phyloP scores from a whole-genome alignment of 768 basidiomycete species.

The Termitomyces bulborhizus region DNA sequence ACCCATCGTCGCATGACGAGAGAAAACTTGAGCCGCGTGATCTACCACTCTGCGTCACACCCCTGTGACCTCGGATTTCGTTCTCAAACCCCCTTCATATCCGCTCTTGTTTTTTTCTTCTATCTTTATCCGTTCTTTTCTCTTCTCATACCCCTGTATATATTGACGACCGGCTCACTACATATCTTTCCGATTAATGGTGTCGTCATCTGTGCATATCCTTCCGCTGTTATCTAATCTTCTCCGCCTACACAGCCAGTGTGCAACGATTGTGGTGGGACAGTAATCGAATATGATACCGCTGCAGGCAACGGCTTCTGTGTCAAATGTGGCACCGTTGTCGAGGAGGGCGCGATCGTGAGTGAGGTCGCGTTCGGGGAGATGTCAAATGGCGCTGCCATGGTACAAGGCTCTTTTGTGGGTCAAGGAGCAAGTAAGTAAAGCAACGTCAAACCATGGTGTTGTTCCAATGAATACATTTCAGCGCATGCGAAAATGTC shows the following conservation, averaged over 20 bases:
- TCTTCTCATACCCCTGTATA: constrained; percentile 10
- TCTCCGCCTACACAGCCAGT: constrained; percentile 30
- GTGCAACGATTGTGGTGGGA: constrained; percentile 76
- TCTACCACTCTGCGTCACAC: constrained; percentile 4
- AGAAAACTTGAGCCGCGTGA: constrained; percentile 1
- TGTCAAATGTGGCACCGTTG: constrained; percentile 79
- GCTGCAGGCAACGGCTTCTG: constrained; percentile 86
- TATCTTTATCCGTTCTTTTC: constrained; percentile 10
- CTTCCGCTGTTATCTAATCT: constrained; percentile 10
- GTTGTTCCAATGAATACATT: background rate
- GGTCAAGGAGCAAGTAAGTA: constrained; percentile 78
- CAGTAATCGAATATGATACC: constrained; percentile 79
- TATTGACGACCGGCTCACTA: background rate
- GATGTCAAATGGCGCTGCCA: constrained; percentile 84
- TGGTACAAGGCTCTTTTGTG: constrained; percentile 93
- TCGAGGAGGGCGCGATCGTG: constrained; percentile 92
- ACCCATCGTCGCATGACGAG: constrained; percentile 14
- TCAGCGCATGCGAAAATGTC: constrained; percentile 78
- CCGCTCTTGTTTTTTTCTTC: constrained; percentile 5
- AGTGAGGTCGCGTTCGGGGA: constrained; percentile 96
- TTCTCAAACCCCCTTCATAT: constrained; percentile 2
- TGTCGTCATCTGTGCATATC: background rate
- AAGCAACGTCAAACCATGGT: constrained; percentile 23
- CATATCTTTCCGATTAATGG: constrained; percentile 9
- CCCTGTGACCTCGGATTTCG: constrained; percentile 6